These are phyloP conservation scores for Pichia sp. DNA, from an alignment of 1,139 yeast genomes.

Conservation along the genomic window DNA sequence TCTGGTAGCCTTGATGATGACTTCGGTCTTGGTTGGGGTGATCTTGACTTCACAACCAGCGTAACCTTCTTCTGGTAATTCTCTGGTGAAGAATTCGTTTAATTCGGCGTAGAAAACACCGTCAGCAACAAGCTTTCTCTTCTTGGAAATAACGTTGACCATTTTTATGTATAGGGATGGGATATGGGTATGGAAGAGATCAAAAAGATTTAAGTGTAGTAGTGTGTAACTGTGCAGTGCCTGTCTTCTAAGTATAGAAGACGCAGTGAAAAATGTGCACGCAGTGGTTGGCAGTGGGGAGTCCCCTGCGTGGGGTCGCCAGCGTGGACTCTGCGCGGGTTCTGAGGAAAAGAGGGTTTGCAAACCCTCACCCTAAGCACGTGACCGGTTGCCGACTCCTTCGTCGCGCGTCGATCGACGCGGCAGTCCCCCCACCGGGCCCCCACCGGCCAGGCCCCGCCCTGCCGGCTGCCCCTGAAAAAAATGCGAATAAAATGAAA, in stretches of 20 bases:
- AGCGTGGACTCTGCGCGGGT: too few species aligned
- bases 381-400: neutral
- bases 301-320: too few species aligned
- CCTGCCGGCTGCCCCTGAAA: too few species aligned
- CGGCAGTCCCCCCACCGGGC: neutral
- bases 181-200: neutral
- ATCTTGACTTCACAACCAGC: constrained; percentile 99
- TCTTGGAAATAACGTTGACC: constrained; percentile 74
- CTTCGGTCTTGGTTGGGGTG: constrained; percentile 97
- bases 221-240: too few species aligned
- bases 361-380: neutral
- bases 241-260: too few species aligned
- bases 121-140: constrained; percentile 96
- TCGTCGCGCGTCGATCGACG: neutral
- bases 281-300: too few species aligned
- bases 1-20: constrained; percentile 98
- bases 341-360: neutral
- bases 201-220: neutral
- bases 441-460: too few species aligned
- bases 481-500: neutral
- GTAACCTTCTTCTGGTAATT: constrained; percentile 99
- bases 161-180: constrained; percentile 32
- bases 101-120: constrained; percentile 99
- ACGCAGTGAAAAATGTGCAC: too few species aligned
- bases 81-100: constrained; percentile 99